Conservation (phyloP, 345 rosid genomes). For the Dipteronia sinensis region DNA sequence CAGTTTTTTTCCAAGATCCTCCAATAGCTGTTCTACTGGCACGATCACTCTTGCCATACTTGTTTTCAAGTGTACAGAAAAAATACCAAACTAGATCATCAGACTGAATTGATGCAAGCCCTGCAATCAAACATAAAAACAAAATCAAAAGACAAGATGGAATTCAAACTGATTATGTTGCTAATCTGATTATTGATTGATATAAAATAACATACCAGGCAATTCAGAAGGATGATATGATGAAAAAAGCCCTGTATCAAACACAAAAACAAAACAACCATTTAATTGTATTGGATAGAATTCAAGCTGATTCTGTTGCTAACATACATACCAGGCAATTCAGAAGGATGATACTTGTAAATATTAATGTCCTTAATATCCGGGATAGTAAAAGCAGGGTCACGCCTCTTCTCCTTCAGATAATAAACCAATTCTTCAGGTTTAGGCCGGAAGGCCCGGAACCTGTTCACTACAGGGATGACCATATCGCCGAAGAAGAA, state of each 20-base stretch:
- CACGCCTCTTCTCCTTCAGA: constrained; percentile 7
- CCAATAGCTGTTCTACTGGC: constrained; percentile 27
- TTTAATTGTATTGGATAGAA: too few species aligned
- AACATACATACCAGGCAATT: constrained; percentile 30
- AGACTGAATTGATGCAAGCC: too few species aligned
- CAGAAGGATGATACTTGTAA: constrained; percentile 23
- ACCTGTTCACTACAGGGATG: constrained; percentile 1
- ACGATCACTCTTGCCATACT: constrained; percentile 11
- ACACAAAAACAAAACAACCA: background rate
- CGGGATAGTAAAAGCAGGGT: constrained; percentile 12
- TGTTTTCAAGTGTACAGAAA: constrained; percentile 23
- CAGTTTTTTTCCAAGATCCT: constrained; percentile 51
- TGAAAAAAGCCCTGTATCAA: background rate
- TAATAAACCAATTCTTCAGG: constrained; percentile 25
- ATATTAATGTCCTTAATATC: constrained; percentile 14
- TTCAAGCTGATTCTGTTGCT: too few species aligned
- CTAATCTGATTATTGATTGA: too few species aligned
- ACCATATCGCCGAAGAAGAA: background rate
- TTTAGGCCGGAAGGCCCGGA: constrained; percentile 15
- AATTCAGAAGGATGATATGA: too few species aligned
- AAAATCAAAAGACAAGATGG: too few species aligned
- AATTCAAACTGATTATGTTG: too few species aligned
- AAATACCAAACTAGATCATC: constrained; percentile 39
- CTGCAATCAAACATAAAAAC: too few species aligned
- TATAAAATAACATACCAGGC: too few species aligned